Evolutionary conservation across 1,284 basidiomycete species (phyloP).

Genomic region (Ganoderma multipileum): DNA sequence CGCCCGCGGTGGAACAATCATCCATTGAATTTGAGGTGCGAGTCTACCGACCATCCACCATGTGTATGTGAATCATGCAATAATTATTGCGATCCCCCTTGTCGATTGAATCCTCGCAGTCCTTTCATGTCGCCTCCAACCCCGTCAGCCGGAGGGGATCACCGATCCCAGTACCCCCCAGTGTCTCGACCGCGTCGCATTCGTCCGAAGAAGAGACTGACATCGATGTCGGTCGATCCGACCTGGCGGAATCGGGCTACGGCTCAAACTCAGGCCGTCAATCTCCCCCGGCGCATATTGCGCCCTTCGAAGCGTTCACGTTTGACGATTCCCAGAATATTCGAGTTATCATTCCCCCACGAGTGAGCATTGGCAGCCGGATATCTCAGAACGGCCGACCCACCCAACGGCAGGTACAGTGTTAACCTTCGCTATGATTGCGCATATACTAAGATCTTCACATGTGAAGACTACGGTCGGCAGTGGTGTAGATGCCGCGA

Average conservation of each 20-base stretch:
- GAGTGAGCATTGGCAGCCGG: neutral
- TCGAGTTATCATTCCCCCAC: neutral
- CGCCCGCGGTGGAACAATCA: neutral
- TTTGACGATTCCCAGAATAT: neutral
- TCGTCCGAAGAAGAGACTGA: neutral
- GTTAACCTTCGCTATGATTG: neutral
- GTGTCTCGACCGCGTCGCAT: neutral
- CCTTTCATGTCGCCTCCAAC: conserved; percentile 9
- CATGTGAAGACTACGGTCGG: neutral
- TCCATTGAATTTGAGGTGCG: conserved; percentile 6
- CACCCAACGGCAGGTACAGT: neutral
- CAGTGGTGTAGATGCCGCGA: neutral
- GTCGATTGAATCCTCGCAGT: neutral
- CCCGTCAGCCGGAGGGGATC: conserved; percentile 15
- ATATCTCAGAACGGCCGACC: neutral
- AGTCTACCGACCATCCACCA: neutral
- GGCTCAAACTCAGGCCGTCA: neutral
- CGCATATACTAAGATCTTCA: neutral
- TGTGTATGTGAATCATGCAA: neutral
- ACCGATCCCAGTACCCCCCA: conserved; percentile 8
- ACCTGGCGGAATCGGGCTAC: conserved; percentile 1
- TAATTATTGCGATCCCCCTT: neutral
- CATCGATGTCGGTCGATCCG: conserved; percentile 3
- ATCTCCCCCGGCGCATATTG: neutral
- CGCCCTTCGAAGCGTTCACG: neutral